Conservation (phyloP, 371 early-diverging fungal species). For the Circinella umbellata region DNA sequence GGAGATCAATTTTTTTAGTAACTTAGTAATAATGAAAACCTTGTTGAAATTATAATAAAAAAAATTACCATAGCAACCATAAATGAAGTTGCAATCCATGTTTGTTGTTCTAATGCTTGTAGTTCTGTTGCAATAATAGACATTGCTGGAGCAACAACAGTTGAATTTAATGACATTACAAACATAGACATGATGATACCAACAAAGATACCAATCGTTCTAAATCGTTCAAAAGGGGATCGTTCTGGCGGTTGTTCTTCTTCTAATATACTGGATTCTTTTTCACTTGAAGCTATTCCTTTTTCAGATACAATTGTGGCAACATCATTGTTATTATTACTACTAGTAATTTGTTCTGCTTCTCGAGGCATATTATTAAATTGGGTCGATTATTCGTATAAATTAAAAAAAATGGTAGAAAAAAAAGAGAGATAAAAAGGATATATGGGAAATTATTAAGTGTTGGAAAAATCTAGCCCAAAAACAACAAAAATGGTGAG, state of each 20-base stretch:
- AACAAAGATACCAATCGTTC: background rate
- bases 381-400: too few relatives aligned
- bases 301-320: background rate
- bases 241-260: background rate
- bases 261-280: background rate
- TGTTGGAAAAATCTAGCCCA: too few relatives aligned
- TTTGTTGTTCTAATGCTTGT: constrained; percentile 12
- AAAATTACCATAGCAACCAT: constrained; percentile 10
- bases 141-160: constrained; percentile 63
- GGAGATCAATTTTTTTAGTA: too few relatives aligned
- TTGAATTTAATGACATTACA: constrained; percentile 75
- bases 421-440: too few relatives aligned
- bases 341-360: background rate
- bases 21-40: background rate
- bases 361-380: too few relatives aligned
- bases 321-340: background rate
- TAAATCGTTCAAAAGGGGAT: background rate
- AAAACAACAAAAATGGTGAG: background rate
- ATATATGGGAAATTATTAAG: too few relatives aligned
- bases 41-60: background rate
- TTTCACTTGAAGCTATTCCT: background rate
- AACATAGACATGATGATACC: constrained; percentile 44
- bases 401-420: too few relatives aligned
- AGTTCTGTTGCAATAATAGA: constrained; percentile 5
- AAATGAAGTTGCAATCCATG: constrained; percentile 34